phyloP scores from a whole-genome alignment of 352 stramenopile species.

The Globisporangium orthogonon region DNA sequence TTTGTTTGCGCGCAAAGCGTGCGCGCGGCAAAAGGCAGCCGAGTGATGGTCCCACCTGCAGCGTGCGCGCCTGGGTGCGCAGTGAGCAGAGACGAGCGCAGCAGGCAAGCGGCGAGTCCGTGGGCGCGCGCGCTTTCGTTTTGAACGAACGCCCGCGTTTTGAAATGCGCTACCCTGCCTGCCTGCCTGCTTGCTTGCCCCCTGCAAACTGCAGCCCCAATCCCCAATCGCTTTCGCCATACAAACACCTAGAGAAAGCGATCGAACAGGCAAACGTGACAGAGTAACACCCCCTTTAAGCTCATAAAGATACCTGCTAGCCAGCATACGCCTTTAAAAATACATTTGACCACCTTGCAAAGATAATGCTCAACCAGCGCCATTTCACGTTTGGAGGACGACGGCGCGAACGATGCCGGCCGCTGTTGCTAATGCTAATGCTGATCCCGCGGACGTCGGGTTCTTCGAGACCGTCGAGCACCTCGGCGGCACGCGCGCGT shows the following conservation, averaged over 20 bases:
- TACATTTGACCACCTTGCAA: not conserved
- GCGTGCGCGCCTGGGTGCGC: too few relatives aligned
- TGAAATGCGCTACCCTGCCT: too few relatives aligned
- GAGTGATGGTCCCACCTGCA: too few relatives aligned
- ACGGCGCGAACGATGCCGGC: not conserved
- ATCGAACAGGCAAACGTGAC: not conserved
- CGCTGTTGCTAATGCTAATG: not conserved
- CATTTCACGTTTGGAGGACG: not conserved
- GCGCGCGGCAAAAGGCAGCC: too few relatives aligned
- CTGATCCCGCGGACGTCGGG: slow-evolving; percentile 12
- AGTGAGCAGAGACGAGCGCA: too few relatives aligned
- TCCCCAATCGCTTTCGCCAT: not conserved
- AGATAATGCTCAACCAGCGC: slow-evolving; percentile 13
- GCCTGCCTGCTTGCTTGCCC: not conserved
- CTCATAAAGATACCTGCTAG: not conserved
- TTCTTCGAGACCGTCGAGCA: slow-evolving; percentile 43
- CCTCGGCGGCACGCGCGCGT: slow-evolving; percentile 20
- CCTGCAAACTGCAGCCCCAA: not conserved
- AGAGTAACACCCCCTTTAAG: not conserved
- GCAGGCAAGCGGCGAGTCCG: too few relatives aligned
- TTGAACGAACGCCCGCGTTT: too few relatives aligned
- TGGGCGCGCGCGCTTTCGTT: too few relatives aligned
- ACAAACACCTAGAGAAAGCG: not conserved
- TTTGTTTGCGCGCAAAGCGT: too few relatives aligned
- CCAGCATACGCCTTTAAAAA: not conserved